Evolutionary conservation across 2,329 filamentous ascomycete species (phyloP).

Genomic region (Pleurostoma richardsiae): DNA sequence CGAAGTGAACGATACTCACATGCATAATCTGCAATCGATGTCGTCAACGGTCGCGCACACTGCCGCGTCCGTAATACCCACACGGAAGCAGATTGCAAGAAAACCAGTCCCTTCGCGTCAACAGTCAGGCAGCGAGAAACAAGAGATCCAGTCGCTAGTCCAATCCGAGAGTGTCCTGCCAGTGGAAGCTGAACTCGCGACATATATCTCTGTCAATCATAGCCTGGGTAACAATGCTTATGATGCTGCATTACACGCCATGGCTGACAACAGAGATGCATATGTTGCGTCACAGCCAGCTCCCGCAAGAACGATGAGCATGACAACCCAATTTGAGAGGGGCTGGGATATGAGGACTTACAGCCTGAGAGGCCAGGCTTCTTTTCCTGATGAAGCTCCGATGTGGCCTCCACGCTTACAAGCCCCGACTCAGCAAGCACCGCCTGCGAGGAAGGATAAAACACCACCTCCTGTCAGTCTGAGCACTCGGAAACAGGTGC

Average conservation of each 20-base stretch:
- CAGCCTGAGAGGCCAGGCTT: constrained; percentile 6
- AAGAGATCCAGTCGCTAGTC: constrained; percentile 1
- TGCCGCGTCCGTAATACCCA: constrained; percentile 20
- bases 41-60: constrained; percentile 17
- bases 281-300: constrained; percentile 6
- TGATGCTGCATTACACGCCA: constrained; percentile 16
- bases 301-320: constrained; percentile 20
- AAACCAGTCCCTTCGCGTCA: constrained; percentile 21
- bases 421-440: constrained; percentile 9
- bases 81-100: constrained; percentile 21
- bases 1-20: constrained; percentile 8
- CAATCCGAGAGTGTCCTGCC: constrained; percentile 10
- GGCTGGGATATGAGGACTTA: constrained; percentile 12
- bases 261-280: constrained; percentile 4
- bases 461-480: constrained; percentile 37
- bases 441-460: constrained; percentile 20
- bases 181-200: constrained; percentile 12
- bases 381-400: constrained; percentile 7
- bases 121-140: constrained; percentile 1
- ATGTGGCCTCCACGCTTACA: constrained; percentile 18
- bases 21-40: constrained; percentile 16
- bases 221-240: constrained; percentile 20
- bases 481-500: constrained; percentile 29
- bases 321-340: constrained; percentile 21
- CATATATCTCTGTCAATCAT: constrained; percentile 13